Percentiles rank a stretch among this genome's conserved stretches.
These are phyloP conservation scores for Arachnomyces sp. DNA, from an alignment of 2,329 filamentous ascomycete genomes.

Conservation along the genomic window DNA sequence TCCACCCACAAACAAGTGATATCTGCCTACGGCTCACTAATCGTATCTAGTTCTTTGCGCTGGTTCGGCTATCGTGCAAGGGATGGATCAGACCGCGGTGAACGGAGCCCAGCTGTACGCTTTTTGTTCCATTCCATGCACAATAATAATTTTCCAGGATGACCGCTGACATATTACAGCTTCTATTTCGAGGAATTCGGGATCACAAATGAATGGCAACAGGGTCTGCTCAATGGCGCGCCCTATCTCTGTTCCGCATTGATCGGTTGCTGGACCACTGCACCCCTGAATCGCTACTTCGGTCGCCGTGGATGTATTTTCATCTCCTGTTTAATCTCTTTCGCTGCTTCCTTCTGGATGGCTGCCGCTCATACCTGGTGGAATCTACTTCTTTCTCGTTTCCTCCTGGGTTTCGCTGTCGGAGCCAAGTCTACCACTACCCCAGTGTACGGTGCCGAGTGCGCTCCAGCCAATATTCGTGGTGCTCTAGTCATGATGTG, in stretches of 20 bases:
- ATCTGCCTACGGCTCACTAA: not conserved
- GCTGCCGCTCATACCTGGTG: constrained; percentile 48
- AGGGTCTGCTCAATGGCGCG: constrained; percentile 34
- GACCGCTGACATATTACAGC: not conserved
- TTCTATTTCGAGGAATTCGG: constrained; percentile 10
- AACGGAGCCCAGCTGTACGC: constrained; percentile 28
- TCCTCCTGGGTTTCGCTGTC: constrained; percentile 31
- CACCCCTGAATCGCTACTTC: constrained; percentile 47
- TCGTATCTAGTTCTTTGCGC: constrained; percentile 35
- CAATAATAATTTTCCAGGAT: not conserved
- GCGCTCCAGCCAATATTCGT: constrained; percentile 32
- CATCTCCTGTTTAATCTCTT: constrained; percentile 47
- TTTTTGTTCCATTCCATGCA: not conserved
- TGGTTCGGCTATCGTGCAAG: constrained; percentile 42
- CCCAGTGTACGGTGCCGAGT: constrained; percentile 30
- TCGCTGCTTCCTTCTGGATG: constrained; percentile 56
- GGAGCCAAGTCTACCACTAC: constrained; percentile 31
- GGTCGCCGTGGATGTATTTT: constrained; percentile 54
- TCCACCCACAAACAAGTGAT: not conserved
- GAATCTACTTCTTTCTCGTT: constrained; percentile 40
- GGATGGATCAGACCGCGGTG: constrained; percentile 39
- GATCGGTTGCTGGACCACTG: constrained; percentile 53
- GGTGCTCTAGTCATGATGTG: constrained; percentile 35
- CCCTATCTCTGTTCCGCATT: constrained; percentile 25
- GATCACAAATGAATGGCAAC: constrained; percentile 8